Evolutionary conservation across 257 asterid genomes (phyloP), one percentile per base, ranked within the genome.

Genomic region (Lavandula angustifolia): DNA sequence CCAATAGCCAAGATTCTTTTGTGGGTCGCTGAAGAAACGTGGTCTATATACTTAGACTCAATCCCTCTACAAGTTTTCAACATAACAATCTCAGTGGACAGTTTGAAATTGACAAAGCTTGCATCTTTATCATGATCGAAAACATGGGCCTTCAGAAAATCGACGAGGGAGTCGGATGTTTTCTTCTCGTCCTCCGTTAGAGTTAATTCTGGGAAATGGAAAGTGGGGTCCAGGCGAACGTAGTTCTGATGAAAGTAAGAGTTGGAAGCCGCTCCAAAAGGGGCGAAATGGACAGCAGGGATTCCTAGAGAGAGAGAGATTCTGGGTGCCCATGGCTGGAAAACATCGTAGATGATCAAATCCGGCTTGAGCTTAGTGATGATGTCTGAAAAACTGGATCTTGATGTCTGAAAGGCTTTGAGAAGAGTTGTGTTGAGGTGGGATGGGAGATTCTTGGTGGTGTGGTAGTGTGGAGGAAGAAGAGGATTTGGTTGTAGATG

Each of bases 391-490:
- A 79, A 81, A 38, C 72, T 61, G 5, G 80, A 46, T 2, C 18
- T 52, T 4, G 85, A 16, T n/a, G 32, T 59, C 40, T 66, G 73
- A 49, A 79, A 75, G 70, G 74, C 69, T 10, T 73, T 50, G 10
- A 58, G 17, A 9, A 81, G 83, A 1, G 55, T 29, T 27, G 53
- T 7, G 9, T 8, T 34, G 41, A 77, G 84, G 37, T 72, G 3
- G 0, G 84, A 44, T 0, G 85, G 84, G 11, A 84, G 67, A 40
- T 73, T 75, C 34, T 70, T 83, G 50, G 88, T 83, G 31, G 86
- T 83, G 78, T 79, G 85, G 33, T 42, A 47, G 22, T 71, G 69
- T 4, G 86, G 78, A 1, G 86, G 86, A 33, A 80, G 86, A 1
- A 67, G 60, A 9, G 58, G 69, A 4, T 61, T 58, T n/a, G 82